Conservation (phyloP, 306 rosid genomes). For the Hippophae rhamnoides region DNA sequence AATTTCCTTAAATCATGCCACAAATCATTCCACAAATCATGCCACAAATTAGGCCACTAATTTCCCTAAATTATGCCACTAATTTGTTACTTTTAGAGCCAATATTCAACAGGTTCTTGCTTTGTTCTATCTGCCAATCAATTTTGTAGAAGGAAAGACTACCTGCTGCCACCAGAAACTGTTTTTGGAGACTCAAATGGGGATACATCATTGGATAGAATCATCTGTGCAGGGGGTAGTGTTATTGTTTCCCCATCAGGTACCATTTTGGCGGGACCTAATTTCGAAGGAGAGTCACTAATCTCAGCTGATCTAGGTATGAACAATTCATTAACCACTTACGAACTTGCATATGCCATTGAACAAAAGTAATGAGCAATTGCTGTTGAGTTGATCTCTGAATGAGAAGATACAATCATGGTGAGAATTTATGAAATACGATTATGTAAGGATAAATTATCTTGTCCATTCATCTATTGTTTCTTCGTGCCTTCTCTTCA, state of each 20-base stretch:
- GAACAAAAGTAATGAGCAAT: background rate
- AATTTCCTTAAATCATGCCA: too few species aligned
- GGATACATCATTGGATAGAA: slow-evolving; percentile 14
- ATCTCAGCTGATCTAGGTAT: slow-evolving; percentile 79
- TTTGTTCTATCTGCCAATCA: slow-evolving; percentile 76
- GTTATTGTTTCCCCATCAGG: slow-evolving; percentile 78
- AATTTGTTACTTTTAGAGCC: too few species aligned
- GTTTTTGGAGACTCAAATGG: slow-evolving; percentile 38
- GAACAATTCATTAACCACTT: background rate
- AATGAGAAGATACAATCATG: too few species aligned
- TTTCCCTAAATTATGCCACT: too few species aligned
- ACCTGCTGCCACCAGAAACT: slow-evolving; percentile 58
- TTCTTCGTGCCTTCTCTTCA: too few species aligned
- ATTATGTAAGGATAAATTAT: too few species aligned
- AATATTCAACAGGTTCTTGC: slow-evolving; percentile 85
- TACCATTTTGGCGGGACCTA: slow-evolving; percentile 71
- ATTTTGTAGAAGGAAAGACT: slow-evolving; percentile 62
- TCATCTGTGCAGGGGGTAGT: slow-evolving; percentile 74
- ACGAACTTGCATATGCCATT: background rate
- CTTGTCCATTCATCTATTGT: too few species aligned
- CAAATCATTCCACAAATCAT: too few species aligned
- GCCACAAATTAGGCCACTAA: too few species aligned
- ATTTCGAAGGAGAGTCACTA: slow-evolving; percentile 65
- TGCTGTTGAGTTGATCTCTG: background rate
- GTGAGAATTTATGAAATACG: too few species aligned